phyloP scores from a whole-genome alignment of 805 yeast genomes.

The Kuraishia piskuri region DNA sequence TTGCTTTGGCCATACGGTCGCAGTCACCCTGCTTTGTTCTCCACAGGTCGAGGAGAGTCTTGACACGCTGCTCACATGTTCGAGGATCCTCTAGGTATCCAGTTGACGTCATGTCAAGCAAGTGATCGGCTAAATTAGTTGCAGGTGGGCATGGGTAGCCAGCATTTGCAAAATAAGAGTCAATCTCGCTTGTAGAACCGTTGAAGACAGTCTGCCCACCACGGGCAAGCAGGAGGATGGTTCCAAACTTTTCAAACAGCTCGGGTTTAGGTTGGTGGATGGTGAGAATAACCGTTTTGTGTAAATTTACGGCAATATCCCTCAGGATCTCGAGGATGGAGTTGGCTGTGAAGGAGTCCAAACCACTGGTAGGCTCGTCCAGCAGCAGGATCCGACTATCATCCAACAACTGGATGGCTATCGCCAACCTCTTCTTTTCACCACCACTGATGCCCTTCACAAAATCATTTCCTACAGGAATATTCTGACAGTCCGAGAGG shows the following conservation, averaged over 20 bases:
- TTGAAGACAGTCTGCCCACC: conserved; percentile 57
- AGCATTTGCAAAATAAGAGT: conserved; percentile 31
- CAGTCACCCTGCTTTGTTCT: conserved; percentile 20
- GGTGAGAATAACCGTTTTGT: conserved; percentile 57
- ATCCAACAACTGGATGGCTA: conserved; percentile 60
- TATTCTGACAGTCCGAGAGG: conserved; percentile 59
- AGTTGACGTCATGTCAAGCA: conserved; percentile 51
- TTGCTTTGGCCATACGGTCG: conserved; percentile 12
- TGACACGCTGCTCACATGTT: conserved; percentile 25
- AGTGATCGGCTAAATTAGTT: conserved; percentile 61
- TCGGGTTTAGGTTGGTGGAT: conserved; percentile 73
- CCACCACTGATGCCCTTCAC: conserved; percentile 56
- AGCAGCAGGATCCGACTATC: conserved; percentile 56
- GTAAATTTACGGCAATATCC: conserved; percentile 36
- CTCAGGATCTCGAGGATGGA: conserved; percentile 49
- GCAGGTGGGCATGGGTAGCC: conserved; percentile 44
- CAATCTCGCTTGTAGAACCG: conserved; percentile 38
- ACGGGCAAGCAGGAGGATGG: conserved; percentile 52
- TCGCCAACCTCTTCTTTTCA: conserved; percentile 67
- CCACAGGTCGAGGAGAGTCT: conserved; percentile 23
- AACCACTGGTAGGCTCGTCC: conserved; percentile 79
- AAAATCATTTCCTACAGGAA: conserved; percentile 44
- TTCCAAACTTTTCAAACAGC: conserved; percentile 52
- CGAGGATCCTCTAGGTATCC: conserved; percentile 8
- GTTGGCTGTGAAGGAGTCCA: conserved; percentile 63